These are phyloP conservation scores for Syncephalastrum racemosum DNA, from an alignment of 371 early-diverging fungal genomes.

Conservation along the genomic window DNA sequence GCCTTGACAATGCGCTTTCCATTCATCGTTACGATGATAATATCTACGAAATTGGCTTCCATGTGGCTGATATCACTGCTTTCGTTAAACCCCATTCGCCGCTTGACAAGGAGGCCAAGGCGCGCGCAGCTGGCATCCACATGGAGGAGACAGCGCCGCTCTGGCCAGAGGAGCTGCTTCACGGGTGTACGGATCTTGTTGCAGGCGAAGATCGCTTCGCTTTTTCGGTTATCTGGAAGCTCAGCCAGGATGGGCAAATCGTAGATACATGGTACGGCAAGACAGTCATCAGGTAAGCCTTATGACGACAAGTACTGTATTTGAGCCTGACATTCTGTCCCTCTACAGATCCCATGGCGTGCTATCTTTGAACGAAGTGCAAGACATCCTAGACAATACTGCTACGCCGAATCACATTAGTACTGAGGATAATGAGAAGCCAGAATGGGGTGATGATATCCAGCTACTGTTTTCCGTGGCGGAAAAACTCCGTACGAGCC, in stretches of 20 bases:
- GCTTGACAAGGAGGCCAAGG: slow-evolving; percentile 88
- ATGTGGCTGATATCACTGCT: slow-evolving; percentile 97
- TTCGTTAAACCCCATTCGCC: slow-evolving; percentile 87
- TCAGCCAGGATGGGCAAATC: slow-evolving; percentile 63
- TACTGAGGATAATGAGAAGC: slow-evolving; percentile 33
- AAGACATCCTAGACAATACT: slow-evolving; percentile 68
- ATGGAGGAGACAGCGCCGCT: slow-evolving; percentile 91
- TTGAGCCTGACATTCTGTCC: neutral
- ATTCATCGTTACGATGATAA: slow-evolving; percentile 57
- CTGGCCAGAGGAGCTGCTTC: slow-evolving; percentile 88
- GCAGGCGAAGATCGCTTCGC: slow-evolving; percentile 57
- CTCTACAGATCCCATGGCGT: slow-evolving; percentile 50
- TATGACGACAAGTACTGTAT: too few relatives aligned
- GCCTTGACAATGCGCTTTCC: slow-evolving; percentile 94
- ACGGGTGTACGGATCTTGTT: slow-evolving; percentile 50
- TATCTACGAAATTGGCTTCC: slow-evolving; percentile 85
- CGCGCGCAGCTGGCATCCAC: slow-evolving; percentile 91
- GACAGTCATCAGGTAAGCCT: slow-evolving; percentile 71
- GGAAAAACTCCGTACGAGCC: slow-evolving; percentile 50
- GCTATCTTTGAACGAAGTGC: slow-evolving; percentile 83
- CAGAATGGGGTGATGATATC: slow-evolving; percentile 93
- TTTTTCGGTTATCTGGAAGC: slow-evolving; percentile 87
- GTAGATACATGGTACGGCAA: slow-evolving; percentile 67
- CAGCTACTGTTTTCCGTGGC: slow-evolving; percentile 92
- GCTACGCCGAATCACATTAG: slow-evolving; percentile 20